A percentile compares a stretch with the other conserved stretches of the same genome.
phyloP scores from a whole-genome alignment of 257 asterid species.

The Ophiorrhiza pumila region DNA sequence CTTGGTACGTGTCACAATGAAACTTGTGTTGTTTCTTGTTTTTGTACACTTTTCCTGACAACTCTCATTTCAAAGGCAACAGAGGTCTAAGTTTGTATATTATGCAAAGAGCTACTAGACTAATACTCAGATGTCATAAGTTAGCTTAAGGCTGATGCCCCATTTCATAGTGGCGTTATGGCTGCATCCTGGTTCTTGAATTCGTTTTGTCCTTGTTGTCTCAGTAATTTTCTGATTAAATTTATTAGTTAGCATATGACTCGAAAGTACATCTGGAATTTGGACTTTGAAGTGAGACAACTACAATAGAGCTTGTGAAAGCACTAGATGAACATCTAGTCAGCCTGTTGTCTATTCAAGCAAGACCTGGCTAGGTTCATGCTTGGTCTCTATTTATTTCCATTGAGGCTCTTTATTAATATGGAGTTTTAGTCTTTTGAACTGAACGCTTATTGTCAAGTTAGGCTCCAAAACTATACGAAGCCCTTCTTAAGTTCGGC shows the following conservation, averaged over 20 bases:
- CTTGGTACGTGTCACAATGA: conserved; percentile 47
- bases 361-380: background rate
- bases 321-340: background rate
- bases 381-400: background rate
- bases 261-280: background rate
- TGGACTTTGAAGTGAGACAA: background rate
- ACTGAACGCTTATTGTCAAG: background rate
- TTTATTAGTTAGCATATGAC: background rate
- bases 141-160: background rate
- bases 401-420: background rate
- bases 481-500: too few species aligned
- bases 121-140: background rate
- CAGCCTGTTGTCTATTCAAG: background rate
- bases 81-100: background rate
- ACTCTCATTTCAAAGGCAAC: background rate
- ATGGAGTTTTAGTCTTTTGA: background rate
- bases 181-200: background rate
- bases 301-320: background rate
- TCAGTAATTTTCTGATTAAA: background rate
- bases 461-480: too few species aligned
- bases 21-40: background rate
- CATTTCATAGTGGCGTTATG: background rate
- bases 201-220: background rate
- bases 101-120: background rate
- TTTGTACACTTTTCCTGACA: background rate